Conservation (phyloP, 1,139 yeast genomes). For the Pichia sp. region DNA sequence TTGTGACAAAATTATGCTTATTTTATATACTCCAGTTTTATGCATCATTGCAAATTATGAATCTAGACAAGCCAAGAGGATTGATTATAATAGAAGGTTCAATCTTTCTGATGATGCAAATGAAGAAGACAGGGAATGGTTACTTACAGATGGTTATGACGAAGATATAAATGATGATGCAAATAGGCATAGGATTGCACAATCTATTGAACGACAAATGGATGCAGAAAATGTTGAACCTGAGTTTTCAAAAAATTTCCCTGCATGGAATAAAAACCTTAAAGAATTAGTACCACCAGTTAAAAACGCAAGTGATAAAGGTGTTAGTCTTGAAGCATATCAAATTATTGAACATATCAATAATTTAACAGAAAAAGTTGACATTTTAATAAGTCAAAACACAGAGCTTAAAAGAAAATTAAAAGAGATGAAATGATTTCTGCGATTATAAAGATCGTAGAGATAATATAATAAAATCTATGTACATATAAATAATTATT, state of each 20-base stretch:
- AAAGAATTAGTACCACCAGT: conserved; percentile 51
- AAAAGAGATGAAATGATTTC: neutral
- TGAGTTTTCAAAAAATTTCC: conserved; percentile 47
- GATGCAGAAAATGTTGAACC: conserved; percentile 71
- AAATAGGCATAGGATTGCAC: conserved; percentile 23
- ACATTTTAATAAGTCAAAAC: conserved; percentile 40
- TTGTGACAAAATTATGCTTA: conserved; percentile 44
- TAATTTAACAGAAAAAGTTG: conserved; percentile 38
- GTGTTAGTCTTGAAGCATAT: conserved; percentile 63
- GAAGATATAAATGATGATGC: conserved; percentile 35
- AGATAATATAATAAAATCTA: no score
- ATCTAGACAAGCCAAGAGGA: conserved; percentile 58
- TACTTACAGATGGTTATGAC: conserved; percentile 69
- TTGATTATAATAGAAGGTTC: conserved; percentile 61
- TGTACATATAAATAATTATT: no score
- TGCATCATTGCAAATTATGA: conserved; percentile 58
- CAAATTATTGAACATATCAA: conserved; percentile 48
- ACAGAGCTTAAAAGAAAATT: conserved; percentile 29
- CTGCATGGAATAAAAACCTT: conserved; percentile 44
- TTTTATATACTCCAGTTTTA: conserved; percentile 65
- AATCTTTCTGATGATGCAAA: conserved; percentile 75
- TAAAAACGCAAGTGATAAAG: conserved; percentile 44
- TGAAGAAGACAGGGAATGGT: conserved; percentile 76
- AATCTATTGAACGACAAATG: conserved; percentile 42
- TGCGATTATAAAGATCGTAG: neutral